A percentile compares a stretch with the other conserved stretches of the same genome.
Conservation (phyloP, 2,329 filamentous ascomycete genomes). For the Raffaelea deltoideospora region DNA sequence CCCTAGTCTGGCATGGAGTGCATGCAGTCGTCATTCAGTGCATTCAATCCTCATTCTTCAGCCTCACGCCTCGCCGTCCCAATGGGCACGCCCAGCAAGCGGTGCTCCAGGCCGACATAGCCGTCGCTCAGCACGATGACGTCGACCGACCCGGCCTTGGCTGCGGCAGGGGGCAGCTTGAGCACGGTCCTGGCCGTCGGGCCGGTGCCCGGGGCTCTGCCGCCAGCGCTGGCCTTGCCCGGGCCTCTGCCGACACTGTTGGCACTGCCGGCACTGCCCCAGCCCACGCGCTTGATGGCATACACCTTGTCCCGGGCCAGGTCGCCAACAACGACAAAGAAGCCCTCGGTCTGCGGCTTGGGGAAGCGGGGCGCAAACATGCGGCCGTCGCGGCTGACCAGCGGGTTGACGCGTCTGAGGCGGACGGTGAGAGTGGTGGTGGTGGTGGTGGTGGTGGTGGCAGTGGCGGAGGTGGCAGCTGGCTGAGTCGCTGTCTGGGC, state of each 20-base stretch:
- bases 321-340: constrained; percentile 69
- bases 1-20: too few species aligned
- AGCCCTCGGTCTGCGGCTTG: constrained; percentile 88
- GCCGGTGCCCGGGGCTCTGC: constrained; percentile 13
- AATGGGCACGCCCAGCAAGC: constrained; percentile 28
- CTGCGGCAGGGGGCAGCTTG: constrained; percentile 37
- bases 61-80: too few species aligned
- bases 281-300: constrained; percentile 73
- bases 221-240: background rate
- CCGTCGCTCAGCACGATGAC: constrained; percentile 72
- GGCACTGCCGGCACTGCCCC: constrained; percentile 25
- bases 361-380: constrained; percentile 84
- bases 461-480: background rate
- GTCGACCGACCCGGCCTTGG: constrained; percentile 47
- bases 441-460: constrained; percentile 39
- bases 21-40: too few species aligned
- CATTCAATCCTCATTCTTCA: too few species aligned
- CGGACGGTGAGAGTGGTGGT: constrained; percentile 45
- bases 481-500: too few species aligned
- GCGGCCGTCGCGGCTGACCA: constrained; percentile 49
- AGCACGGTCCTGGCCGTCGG: constrained; percentile 41
- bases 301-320: constrained; percentile 57
- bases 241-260: background rate
- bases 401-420: constrained; percentile 51
- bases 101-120: constrained; percentile 60